Evolutionary conservation across 352 stramenopile genomes (phyloP).

Genomic region (Paralagenidium karlingii): DNA sequence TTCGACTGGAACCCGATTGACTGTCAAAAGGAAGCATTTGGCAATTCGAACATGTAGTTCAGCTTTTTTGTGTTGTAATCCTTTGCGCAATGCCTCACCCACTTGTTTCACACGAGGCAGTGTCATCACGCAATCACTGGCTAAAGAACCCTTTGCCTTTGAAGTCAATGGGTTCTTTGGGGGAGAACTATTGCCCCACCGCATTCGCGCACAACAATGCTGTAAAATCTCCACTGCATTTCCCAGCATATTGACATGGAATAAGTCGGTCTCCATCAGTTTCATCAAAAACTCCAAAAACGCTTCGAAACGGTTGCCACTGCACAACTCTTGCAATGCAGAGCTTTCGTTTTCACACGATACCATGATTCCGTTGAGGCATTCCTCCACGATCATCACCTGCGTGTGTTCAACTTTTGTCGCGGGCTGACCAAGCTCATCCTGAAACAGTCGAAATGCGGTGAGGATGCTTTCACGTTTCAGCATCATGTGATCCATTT

Average conservation of each 20-base stretch:
- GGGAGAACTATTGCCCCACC: no score
- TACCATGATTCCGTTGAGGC: constrained; percentile 52
- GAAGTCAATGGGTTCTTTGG: background rate
- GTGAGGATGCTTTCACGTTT: constrained; percentile 25
- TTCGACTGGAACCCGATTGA: constrained; percentile 26
- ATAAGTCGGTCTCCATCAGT: constrained; percentile 16
- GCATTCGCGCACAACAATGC: constrained; percentile 58
- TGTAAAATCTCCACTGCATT: constrained; percentile 53
- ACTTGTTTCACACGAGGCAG: constrained; percentile 28
- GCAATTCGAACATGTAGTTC: constrained; percentile 45
- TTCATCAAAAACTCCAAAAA: constrained; percentile 43
- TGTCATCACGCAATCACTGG: no score
- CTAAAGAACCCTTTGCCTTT: no score
- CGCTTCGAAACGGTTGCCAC: constrained; percentile 15
- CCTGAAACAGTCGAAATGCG: constrained; percentile 9
- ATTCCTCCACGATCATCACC: constrained; percentile 67
- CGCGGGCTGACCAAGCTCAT: background rate
- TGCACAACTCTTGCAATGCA: constrained; percentile 38
- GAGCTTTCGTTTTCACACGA: constrained; percentile 41
- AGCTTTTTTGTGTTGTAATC: constrained; percentile 41
- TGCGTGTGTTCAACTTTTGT: background rate
- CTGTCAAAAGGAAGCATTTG: constrained; percentile 54
- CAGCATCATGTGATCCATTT: constrained; percentile 62
- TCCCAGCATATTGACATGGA: constrained; percentile 54
- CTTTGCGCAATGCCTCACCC: constrained; percentile 23